Conservation (phyloP, 805 yeast genomes). For the Sugiyamaella mastotermitis region DNA sequence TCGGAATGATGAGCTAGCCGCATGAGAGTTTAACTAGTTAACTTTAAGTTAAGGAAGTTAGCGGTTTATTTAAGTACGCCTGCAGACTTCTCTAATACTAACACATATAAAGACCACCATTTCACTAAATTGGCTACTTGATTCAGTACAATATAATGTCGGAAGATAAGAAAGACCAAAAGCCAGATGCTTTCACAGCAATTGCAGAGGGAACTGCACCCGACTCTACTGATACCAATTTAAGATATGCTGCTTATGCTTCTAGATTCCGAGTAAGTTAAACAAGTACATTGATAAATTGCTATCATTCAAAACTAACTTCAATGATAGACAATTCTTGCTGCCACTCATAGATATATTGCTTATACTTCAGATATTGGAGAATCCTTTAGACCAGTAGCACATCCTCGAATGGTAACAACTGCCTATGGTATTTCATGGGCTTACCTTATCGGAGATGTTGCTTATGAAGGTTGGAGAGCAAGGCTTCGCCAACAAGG, state of each 20-base stretch:
- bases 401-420: slow-evolving; percentile 59
- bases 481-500: slow-evolving; percentile 54
- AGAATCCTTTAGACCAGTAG: slow-evolving; percentile 79
- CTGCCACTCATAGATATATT: slow-evolving; percentile 73
- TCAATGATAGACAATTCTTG: slow-evolving; percentile 45
- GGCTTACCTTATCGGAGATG: slow-evolving; percentile 72
- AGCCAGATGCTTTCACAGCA: slow-evolving; percentile 10
- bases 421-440: slow-evolving; percentile 70
- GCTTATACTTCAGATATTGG: slow-evolving; percentile 87
- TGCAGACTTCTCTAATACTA: no score
- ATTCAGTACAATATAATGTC: no score
- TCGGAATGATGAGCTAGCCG: no score
- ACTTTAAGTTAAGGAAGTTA: no score
- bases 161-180: background rate
- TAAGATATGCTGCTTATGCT: slow-evolving; percentile 81
- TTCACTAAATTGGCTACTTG: no score
- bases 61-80: no score
- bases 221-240: slow-evolving; percentile 41
- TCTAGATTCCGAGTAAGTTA: slow-evolving; percentile 48
- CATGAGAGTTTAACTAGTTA: no score
- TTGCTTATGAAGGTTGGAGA: slow-evolving; percentile 64
- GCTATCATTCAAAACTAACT: background rate
- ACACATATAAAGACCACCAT: no score
- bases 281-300: background rate
- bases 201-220: slow-evolving; percentile 24